These are phyloP conservation scores for Diaporthe aspalathi DNA, from an alignment of 2,329 filamentous ascomycete species.

Conservation along the genomic window DNA sequence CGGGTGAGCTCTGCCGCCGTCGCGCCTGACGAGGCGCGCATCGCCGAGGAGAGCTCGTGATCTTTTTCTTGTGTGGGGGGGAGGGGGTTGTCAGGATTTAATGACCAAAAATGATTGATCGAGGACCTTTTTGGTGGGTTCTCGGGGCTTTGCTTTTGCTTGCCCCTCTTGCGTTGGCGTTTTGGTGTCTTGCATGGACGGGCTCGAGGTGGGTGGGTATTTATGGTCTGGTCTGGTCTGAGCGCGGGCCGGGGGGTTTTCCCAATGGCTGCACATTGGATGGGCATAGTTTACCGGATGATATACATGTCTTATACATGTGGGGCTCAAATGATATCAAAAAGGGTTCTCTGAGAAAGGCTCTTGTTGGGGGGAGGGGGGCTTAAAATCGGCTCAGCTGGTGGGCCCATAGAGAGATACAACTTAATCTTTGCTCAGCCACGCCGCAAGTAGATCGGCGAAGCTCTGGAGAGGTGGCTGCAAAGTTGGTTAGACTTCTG, in stretches of 20 bases:
- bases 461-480: too few relatives aligned
- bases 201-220: not conserved
- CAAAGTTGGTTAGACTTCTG: not conserved
- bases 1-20: constrained; percentile 19
- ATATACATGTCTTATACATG: not conserved
- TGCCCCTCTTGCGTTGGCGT: constrained; percentile 5
- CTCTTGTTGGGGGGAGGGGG: not conserved
- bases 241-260: constrained; percentile 4
- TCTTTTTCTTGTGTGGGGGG: too few relatives aligned
- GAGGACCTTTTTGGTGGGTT: too few relatives aligned
- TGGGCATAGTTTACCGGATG: not conserved
- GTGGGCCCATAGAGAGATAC: not conserved
- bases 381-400: not conserved
- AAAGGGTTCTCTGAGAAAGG: not conserved
- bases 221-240: not conserved
- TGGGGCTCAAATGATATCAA: not conserved
- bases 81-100: not conserved
- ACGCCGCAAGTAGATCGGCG: not conserved
- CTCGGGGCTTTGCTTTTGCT: too few relatives aligned
- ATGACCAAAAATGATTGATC: too few relatives aligned
- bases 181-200: constrained; percentile 14
- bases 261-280: constrained; percentile 13
- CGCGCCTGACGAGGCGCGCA: constrained; percentile 25
- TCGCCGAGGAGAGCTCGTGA: constrained; percentile 20
- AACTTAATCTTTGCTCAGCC: not conserved